phyloP scores from a whole-genome alignment of 2,329 filamentous ascomycete species.

The Meredithiella fracta region DNA sequence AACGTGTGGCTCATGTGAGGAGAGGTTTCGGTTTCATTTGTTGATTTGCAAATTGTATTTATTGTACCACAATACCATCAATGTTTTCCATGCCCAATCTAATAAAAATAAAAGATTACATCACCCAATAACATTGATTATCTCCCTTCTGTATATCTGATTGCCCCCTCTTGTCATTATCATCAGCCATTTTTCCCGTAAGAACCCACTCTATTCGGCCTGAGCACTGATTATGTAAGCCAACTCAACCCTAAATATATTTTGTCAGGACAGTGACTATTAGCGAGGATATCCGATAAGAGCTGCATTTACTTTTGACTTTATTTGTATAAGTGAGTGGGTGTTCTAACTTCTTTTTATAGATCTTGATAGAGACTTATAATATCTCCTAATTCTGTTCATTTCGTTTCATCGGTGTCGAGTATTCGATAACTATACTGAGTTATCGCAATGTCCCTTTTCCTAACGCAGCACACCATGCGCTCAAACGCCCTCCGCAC shows the following conservation, averaged over 20 bases:
- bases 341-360: too few species aligned
- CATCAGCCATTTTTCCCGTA: too few species aligned
- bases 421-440: too few species aligned
- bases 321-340: too few species aligned
- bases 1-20: not conserved
- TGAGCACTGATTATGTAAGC: not conserved
- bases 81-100: too few species aligned
- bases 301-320: not conserved
- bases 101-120: too few species aligned
- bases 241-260: not conserved
- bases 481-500: not conserved
- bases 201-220: too few species aligned
- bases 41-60: too few species aligned
- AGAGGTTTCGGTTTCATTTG: not conserved
- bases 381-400: not conserved
- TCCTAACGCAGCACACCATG: not conserved
- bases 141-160: not conserved
- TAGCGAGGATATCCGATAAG: not conserved
- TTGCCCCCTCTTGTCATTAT: too few species aligned
- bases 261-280: not conserved
- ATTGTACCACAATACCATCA: too few species aligned
- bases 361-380: not conserved
- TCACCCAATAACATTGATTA: not conserved
- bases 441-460: constrained; percentile 7
- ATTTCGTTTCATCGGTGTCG: too few species aligned